A percentile compares a stretch with the other conserved stretches of the same genome.
These are phyloP conservation scores for Botrytis cinerea DNA, from an alignment of 2,329 filamentous ascomycete species.

Conservation along the genomic window DNA sequence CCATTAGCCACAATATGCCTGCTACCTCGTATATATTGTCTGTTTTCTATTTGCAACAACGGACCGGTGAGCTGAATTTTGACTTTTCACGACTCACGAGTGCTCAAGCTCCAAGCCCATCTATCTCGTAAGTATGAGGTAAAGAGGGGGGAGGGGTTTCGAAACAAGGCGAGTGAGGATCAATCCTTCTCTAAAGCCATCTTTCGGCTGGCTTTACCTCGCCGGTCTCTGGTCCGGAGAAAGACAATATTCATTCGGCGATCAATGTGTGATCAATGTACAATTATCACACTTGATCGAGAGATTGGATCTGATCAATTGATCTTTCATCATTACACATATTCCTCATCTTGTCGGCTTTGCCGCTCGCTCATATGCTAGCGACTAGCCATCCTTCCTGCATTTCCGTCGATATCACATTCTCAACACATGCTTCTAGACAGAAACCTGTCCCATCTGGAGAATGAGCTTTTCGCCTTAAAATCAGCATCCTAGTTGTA, in stretches of 20 bases:
- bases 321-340: constrained; percentile 6
- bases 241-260: not conserved
- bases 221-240: not conserved
- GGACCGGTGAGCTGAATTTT: not conserved
- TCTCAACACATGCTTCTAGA: not conserved
- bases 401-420: constrained; percentile 13
- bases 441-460: not conserved
- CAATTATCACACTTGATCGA: not conserved
- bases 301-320: constrained; percentile 1
- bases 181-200: not conserved
- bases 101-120: not conserved
- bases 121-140: constrained; percentile 20
- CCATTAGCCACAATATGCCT: constrained; percentile 8
- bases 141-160: not conserved
- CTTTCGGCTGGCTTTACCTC: not conserved
- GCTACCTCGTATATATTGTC: constrained; percentile 12
- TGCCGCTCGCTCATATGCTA: constrained; percentile 5
- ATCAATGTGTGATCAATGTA: not conserved
- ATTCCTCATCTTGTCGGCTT: not conserved
- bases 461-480: not conserved
- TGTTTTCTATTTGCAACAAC: not conserved
- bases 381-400: not conserved
- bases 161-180: not conserved
- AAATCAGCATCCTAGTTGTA: not conserved
- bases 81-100: constrained; percentile 2